Base-by-base conservation (phyloP, 805 yeast species). In the Nakazawaea ambrosiae region DNA sequence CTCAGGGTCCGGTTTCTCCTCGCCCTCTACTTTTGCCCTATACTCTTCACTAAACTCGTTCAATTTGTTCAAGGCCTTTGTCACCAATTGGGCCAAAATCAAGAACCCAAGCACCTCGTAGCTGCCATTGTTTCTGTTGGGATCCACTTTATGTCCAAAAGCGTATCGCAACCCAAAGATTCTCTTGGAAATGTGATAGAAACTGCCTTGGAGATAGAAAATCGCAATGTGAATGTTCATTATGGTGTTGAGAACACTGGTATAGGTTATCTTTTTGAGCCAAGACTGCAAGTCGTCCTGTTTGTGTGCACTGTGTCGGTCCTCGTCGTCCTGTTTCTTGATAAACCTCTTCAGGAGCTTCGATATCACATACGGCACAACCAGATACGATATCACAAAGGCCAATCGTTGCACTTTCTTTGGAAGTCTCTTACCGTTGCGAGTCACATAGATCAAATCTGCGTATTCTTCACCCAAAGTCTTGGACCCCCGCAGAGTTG, bases 391-490 rank as follows among this genome's bases (percentile, higher is more conserved):
- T 3, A 73, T 36, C 0, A 86, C 66, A 49, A 78, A 88, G 4
- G 78, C 75, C 2, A 77, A 40, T 39, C 86, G 65, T 20, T 73
- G 63, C 29, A 55, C 40, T 4, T 47, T 10, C 28, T 45, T 47
- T 0, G 84, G 81, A 5, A 81, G 54, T 29, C 60, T 50, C 15
- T 49, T 65, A 0, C 87, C 85, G 25, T 57, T 55, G 35, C 73
- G 60, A 27, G 61, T 63, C 5, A 82, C 86, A 50, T 83, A 81
- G 6, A 76, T 58, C 38, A 86, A 60, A 55, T 90, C 96, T 11
- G 88, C 88, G 57, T 90, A 90, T 58, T 90, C 97, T 54, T 90
- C 97, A 1, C 98, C 98, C 20, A 92, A 60, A 0, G 97, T 90
- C 37, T 90, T 68, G 2, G 84, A 73, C 0, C 90, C 90, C 4